Evolutionary conservation across 1,139 yeast genomes (phyloP).

Genomic region (Debaryomycetaceae sp.): DNA sequence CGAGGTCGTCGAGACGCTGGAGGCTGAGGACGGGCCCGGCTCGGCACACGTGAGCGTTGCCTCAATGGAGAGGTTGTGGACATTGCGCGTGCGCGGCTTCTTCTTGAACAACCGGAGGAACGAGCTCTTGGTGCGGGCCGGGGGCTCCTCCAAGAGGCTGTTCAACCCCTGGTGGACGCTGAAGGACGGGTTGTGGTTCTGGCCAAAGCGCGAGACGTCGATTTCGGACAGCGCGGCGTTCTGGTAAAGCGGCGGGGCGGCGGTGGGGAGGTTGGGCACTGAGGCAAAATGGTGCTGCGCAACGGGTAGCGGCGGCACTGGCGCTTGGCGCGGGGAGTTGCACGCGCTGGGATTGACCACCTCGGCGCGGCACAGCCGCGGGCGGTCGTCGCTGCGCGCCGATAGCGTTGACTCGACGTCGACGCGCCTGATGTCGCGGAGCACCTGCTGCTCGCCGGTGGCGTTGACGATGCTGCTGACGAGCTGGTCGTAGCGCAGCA

Average conservation of each 20-base stretch:
- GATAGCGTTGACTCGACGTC: too few species aligned
- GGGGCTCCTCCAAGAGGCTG: constrained; percentile 12
- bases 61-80: constrained; percentile 4
- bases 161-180: constrained; percentile 14
- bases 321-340: too few species aligned
- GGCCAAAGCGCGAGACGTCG: constrained; percentile 42
- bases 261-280: constrained; percentile 22
- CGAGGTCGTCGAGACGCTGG: background rate
- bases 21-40: background rate
- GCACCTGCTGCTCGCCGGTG: too few species aligned
- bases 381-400: too few species aligned
- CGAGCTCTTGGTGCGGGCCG: constrained; percentile 14
- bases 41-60: constrained; percentile 1
- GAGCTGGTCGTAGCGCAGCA: too few species aligned
- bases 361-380: constrained; percentile 29
- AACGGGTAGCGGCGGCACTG: too few species aligned
- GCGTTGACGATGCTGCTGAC: too few species aligned
- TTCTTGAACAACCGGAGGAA: constrained; percentile 25
- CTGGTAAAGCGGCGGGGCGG: constrained; percentile 17
- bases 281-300: too few species aligned
- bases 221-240: constrained; percentile 37
- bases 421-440: too few species aligned
- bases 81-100: constrained; percentile 3
- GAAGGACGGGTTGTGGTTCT: constrained; percentile 37
- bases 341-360: too few species aligned